A percentile compares a stretch with the other conserved stretches of the same genome.
Conservation (phyloP, 164 flowering plant genomes). For the Sextonia rubra region DNA sequence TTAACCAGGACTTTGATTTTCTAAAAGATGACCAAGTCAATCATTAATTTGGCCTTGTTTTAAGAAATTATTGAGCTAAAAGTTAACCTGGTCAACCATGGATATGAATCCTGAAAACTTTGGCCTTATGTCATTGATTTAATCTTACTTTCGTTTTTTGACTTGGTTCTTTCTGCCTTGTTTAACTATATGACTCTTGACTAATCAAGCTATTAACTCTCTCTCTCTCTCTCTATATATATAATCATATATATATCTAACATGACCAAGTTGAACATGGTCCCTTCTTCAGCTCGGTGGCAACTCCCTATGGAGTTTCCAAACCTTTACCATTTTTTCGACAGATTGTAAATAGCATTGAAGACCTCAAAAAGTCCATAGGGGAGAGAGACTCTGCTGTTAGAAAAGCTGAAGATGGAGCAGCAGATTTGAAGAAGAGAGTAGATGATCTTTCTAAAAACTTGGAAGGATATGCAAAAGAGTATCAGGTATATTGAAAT, state of each 20-base stretch:
- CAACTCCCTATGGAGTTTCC: neutral
- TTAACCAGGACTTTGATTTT: too few relatives aligned
- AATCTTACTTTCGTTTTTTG: too few relatives aligned
- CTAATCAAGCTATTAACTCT: neutral
- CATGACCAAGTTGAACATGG: neutral
- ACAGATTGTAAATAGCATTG: constrained; percentile 60
- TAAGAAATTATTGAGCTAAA: neutral
- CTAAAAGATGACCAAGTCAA: too few relatives aligned
- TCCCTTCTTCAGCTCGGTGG: neutral
- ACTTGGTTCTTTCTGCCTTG: too few relatives aligned
- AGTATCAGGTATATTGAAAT: constrained; percentile 67
- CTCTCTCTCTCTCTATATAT: too few relatives aligned
- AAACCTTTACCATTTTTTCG: constrained; percentile 8
- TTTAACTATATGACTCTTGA: neutral
- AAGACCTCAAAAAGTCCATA: constrained; percentile 63
- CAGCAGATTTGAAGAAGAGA: constrained; percentile 68
- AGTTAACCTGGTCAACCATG: neutral
- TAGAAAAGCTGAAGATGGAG: constrained; percentile 80
- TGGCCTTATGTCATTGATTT: too few relatives aligned
- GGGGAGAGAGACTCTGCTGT: constrained; percentile 67
- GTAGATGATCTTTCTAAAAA: constrained; percentile 56
- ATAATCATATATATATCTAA: too few relatives aligned
- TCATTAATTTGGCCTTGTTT: neutral
- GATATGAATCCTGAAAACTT: neutral
- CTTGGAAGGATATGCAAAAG: constrained; percentile 76